A percentile compares a stretch with the other conserved stretches of the same genome.
These are phyloP conservation scores for Saturnispora dispora DNA, from an alignment of 805 yeast species.

Conservation along the genomic window DNA sequence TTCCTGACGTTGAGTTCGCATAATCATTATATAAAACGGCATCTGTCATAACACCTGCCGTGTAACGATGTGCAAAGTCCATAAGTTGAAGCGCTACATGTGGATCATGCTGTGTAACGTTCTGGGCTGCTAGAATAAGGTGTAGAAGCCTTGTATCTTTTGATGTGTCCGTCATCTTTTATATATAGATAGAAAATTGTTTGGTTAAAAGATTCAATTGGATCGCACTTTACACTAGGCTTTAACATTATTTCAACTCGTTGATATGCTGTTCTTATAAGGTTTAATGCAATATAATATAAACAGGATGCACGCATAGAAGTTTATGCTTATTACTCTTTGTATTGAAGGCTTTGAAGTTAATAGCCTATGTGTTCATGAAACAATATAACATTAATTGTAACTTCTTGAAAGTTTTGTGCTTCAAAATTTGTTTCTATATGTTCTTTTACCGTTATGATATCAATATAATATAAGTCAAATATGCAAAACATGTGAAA, in stretches of 20 bases:
- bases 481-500: too few species aligned
- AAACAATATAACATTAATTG: too few species aligned
- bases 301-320: too few species aligned
- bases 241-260: background rate
- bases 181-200: background rate
- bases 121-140: conserved; percentile 86
- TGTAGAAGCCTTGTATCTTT: conserved; percentile 54
- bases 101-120: conserved; percentile 86
- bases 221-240: background rate
- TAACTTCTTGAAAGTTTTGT: too few species aligned
- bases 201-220: background rate
- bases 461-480: too few species aligned
- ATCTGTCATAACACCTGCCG: conserved; percentile 78
- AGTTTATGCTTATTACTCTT: too few species aligned
- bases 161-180: background rate
- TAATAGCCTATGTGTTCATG: too few species aligned
- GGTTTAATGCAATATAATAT: too few species aligned
- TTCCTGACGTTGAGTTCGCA: conserved; percentile 34
- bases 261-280: background rate
- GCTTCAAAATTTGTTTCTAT: too few species aligned
- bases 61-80: conserved; percentile 93
- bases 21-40: conserved; percentile 87
- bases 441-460: too few species aligned
- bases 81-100: conserved; percentile 91
- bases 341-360: background rate